Evolutionary conservation across 2,329 filamentous ascomycete species (phyloP).

Genomic region (Plenodomus biglobosus): DNA sequence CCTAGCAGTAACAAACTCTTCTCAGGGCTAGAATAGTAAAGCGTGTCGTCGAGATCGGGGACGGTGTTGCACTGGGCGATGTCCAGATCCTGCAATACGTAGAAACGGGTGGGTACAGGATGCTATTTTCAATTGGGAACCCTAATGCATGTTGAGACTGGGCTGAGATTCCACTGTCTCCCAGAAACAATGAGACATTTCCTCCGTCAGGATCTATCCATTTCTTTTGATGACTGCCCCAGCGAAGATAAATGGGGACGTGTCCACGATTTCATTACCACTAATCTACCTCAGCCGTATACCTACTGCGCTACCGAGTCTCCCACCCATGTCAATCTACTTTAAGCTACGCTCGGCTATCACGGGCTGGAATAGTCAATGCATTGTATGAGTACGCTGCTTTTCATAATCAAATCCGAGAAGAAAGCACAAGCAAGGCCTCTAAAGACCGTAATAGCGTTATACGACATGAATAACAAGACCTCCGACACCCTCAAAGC

Average conservation of each 20-base stretch:
- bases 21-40: slow-evolving; percentile 46
- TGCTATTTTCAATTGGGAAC: slow-evolving; percentile 36
- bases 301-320: slow-evolving; percentile 55
- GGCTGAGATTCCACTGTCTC: slow-evolving; percentile 50
- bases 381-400: slow-evolving; percentile 13
- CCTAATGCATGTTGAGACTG: slow-evolving; percentile 27
- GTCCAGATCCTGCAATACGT: slow-evolving; percentile 44
- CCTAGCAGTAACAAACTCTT: slow-evolving; percentile 56
- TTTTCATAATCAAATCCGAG: too few relatives aligned
- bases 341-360: slow-evolving; percentile 58
- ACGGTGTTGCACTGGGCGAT: slow-evolving; percentile 43
- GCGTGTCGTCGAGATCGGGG: slow-evolving; percentile 42
- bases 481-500: too few relatives aligned
- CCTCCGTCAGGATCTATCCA: slow-evolving; percentile 50
- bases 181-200: slow-evolving; percentile 55
- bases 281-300: slow-evolving; percentile 53
- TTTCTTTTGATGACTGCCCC: slow-evolving; percentile 54
- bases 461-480: too few relatives aligned
- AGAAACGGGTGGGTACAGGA: slow-evolving; percentile 22
- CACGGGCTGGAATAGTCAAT: slow-evolving; percentile 30
- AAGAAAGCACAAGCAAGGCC: too few relatives aligned
- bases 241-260: slow-evolving; percentile 58
- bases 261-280: slow-evolving; percentile 55
- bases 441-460: too few relatives aligned
- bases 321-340: slow-evolving; percentile 56